A percentile compares a stretch with the other conserved stretches of the same genome.
phyloP scores from a whole-genome alignment of 768 basidiomycete species.

The Grammothele lineata region DNA sequence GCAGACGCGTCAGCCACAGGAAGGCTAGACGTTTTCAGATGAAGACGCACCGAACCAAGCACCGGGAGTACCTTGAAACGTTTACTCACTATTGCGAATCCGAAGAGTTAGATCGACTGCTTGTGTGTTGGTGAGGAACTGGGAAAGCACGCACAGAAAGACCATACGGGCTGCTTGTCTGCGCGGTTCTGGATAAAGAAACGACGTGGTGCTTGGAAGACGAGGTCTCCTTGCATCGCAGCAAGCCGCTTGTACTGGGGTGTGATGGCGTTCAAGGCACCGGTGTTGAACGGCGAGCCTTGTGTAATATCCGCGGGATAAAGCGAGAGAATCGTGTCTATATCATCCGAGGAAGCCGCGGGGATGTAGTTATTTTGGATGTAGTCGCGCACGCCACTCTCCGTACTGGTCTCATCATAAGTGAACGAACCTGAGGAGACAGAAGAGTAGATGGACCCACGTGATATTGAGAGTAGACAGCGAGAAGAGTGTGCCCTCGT shows the following conservation, averaged over 20 bases:
- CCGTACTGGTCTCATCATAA: slow-evolving; percentile 18
- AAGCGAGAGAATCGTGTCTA: slow-evolving; percentile 15
- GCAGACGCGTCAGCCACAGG: too few species aligned
- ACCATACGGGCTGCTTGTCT: slow-evolving; percentile 39
- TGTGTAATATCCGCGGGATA: slow-evolving; percentile 34
- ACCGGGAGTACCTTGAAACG: slow-evolving; percentile 9
- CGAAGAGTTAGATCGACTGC: too few species aligned
- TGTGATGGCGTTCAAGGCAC: slow-evolving; percentile 40
- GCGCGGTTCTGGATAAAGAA: slow-evolving; percentile 39
- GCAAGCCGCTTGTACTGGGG: slow-evolving; percentile 50
- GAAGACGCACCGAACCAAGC: slow-evolving; percentile 11
- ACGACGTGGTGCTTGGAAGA: slow-evolving; percentile 47
- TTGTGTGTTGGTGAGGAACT: background rate
- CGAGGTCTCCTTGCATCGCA: slow-evolving; percentile 45
- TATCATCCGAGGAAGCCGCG: slow-evolving; percentile 5
- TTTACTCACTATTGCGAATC: slow-evolving; percentile 6
- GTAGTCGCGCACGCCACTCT: slow-evolving; percentile 11
- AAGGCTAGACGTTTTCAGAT: background rate
- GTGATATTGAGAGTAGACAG: slow-evolving; percentile 24
- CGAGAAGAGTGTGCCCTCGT: slow-evolving; percentile 49
- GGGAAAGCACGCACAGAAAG: slow-evolving; percentile 31
- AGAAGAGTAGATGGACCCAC: too few species aligned
- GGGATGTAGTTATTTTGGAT: slow-evolving; percentile 22
- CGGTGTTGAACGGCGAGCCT: slow-evolving; percentile 53
- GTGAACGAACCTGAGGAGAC: background rate